Evolutionary conservation across 805 yeast genomes (phyloP).

Genomic region (Myxozyma neglecta): DNA sequence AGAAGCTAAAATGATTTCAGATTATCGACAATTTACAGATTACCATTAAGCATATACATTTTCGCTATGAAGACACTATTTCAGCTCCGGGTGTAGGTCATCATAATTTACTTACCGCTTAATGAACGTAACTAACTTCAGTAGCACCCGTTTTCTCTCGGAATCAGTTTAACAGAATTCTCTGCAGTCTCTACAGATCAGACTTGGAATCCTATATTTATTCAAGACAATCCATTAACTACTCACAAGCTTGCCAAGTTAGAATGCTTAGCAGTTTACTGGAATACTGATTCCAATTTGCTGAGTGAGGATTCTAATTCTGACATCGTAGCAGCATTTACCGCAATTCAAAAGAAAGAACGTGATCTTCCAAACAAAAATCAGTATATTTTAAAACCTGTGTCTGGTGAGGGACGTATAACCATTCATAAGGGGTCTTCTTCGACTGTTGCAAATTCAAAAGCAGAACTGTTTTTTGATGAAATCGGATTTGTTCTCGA

Average conservation of each 20-base stretch:
- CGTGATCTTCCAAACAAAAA: slow-evolving; percentile 25
- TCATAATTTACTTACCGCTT: neutral
- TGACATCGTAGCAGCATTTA: slow-evolving; percentile 17
- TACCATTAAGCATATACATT: slow-evolving; percentile 85
- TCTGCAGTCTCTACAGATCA: slow-evolving; percentile 90
- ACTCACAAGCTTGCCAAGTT: slow-evolving; percentile 62
- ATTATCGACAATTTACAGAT: slow-evolving; percentile 84
- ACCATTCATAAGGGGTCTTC: slow-evolving; percentile 79
- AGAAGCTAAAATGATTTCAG: slow-evolving; percentile 2
- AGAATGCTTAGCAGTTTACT: slow-evolving; percentile 72
- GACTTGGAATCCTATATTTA: slow-evolving; percentile 81
- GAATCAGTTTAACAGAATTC: slow-evolving; percentile 77
- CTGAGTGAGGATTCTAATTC: slow-evolving; percentile 39
- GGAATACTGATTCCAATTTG: slow-evolving; percentile 68
- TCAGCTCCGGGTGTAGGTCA: slow-evolving; percentile 55
- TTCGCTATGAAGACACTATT: slow-evolving; percentile 82
- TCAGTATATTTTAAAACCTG: slow-evolving; percentile 69
- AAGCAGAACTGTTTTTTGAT: slow-evolving; percentile 75
- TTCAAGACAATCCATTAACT: slow-evolving; percentile 62
- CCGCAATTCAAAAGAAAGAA: slow-evolving; percentile 6
- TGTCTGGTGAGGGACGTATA: slow-evolving; percentile 81
- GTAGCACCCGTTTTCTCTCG: slow-evolving; percentile 70
- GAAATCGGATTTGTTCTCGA: slow-evolving; percentile 87
- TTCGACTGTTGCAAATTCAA: slow-evolving; percentile 60
- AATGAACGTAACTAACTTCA: neutral